A percentile compares a stretch with the other conserved stretches of the same genome.
These are phyloP conservation scores for Mortierella sp. DNA, from an alignment of 371 early-diverging fungal species.

Conservation along the genomic window DNA sequence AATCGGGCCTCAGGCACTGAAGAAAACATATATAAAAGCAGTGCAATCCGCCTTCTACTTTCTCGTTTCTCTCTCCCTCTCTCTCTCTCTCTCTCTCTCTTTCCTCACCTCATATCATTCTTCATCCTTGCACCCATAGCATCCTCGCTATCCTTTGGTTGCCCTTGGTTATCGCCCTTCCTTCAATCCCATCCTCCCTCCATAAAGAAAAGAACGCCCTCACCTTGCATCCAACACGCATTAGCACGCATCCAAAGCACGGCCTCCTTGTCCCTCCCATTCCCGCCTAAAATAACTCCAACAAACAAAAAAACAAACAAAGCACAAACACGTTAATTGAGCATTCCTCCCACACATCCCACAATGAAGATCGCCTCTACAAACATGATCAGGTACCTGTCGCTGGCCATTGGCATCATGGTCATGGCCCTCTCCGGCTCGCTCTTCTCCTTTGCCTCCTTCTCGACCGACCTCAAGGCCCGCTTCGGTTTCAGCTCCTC, in stretches of 20 bases:
- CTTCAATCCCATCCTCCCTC: neutral
- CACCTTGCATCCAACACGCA: neutral
- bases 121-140: neutral
- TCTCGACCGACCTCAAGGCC: constrained; percentile 54
- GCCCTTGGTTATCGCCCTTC: neutral
- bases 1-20: neutral
- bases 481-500: constrained; percentile 53
- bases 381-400: constrained; percentile 35
- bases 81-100: neutral
- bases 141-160: neutral
- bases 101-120: neutral
- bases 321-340: constrained; percentile 10
- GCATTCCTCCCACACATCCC: neutral
- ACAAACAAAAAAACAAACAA: neutral
- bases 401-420: constrained; percentile 43
- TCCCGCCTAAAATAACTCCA: neutral
- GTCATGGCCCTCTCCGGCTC: constrained; percentile 57
- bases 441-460: constrained; percentile 52
- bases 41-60: neutral
- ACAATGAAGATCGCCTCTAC: constrained; percentile 20
- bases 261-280: neutral
- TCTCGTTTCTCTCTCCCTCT: neutral
- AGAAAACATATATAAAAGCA: constrained; percentile 10
- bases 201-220: neutral
- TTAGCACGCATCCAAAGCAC: neutral